Conservation (phyloP, 2,329 filamentous ascomycete genomes). For the Beauveria varroae region DNA sequence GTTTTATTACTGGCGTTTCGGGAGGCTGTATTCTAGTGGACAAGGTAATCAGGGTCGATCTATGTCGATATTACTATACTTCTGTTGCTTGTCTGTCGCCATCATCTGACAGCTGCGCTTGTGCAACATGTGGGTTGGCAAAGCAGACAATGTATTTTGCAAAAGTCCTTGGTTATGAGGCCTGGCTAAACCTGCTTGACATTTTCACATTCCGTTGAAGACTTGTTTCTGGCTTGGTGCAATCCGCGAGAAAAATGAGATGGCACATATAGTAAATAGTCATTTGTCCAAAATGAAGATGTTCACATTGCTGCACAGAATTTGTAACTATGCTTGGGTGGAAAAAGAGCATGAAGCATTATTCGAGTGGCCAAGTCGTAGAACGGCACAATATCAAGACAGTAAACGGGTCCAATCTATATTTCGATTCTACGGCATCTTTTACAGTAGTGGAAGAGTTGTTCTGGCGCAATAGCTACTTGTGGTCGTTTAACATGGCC, state of each 20-base stretch:
- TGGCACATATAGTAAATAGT: not conserved
- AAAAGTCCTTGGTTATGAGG: not conserved
- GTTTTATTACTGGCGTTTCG: conserved; percentile 1
- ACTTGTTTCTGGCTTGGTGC: not conserved
- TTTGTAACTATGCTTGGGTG: no score
- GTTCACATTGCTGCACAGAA: no score
- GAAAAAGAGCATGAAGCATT: no score
- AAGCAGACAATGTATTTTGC: not conserved
- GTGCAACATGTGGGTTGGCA: not conserved
- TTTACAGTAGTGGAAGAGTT: no score
- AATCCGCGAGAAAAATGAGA: not conserved
- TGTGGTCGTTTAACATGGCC: no score
- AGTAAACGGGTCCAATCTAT: no score
- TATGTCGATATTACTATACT: not conserved
- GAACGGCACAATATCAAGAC: no score
- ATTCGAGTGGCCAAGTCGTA: no score
- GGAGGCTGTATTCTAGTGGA: not conserved
- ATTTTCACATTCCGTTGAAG: not conserved
- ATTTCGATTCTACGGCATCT: no score
- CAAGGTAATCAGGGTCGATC: not conserved
- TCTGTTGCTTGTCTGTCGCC: not conserved
- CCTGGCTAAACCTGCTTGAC: not conserved
- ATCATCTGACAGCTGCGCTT: not conserved
- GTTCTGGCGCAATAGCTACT: no score
- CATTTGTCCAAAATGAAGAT: no score